Evolutionary conservation across 2,329 filamentous ascomycete species (phyloP).

Genomic region (Davidsoniella eucalypti): DNA sequence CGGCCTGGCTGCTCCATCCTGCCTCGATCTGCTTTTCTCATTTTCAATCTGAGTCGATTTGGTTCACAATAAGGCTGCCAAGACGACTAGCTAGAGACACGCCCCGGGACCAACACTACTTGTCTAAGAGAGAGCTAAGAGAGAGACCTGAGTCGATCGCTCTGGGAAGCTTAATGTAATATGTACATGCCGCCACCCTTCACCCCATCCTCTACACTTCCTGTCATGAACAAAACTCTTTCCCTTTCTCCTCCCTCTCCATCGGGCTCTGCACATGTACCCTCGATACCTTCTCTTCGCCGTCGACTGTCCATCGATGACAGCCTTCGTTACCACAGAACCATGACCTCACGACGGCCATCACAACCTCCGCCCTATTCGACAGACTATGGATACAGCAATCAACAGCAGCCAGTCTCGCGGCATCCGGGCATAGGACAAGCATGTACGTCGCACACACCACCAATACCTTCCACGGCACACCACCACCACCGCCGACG

Average conservation of each 20-base stretch:
- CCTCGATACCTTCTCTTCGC: slow-evolving; percentile 21
- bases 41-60: neutral
- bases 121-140: no score
- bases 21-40: neutral
- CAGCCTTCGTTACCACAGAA: slow-evolving; percentile 34
- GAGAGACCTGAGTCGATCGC: no score
- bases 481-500: slow-evolving; percentile 12
- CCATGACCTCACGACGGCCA: slow-evolving; percentile 32
- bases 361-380: slow-evolving; percentile 31
- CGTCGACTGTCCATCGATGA: slow-evolving; percentile 38
- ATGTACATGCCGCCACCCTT: slow-evolving; percentile 8
- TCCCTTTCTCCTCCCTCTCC: neutral
- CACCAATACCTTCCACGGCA: slow-evolving; percentile 7
- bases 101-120: neutral
- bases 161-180: neutral
- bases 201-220: neutral
- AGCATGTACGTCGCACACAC: slow-evolving; percentile 6
- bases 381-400: slow-evolving; percentile 1
- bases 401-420: slow-evolving; percentile 8
- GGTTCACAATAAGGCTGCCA: no score
- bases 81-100: slow-evolving; percentile 3
- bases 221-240: neutral
- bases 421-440: neutral
- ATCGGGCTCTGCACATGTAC: slow-evolving; percentile 1
- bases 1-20: slow-evolving; percentile 1